Base-by-base conservation (phyloP, 1,139 yeast genomes). In the Saccharomyces hybrid region DNA sequence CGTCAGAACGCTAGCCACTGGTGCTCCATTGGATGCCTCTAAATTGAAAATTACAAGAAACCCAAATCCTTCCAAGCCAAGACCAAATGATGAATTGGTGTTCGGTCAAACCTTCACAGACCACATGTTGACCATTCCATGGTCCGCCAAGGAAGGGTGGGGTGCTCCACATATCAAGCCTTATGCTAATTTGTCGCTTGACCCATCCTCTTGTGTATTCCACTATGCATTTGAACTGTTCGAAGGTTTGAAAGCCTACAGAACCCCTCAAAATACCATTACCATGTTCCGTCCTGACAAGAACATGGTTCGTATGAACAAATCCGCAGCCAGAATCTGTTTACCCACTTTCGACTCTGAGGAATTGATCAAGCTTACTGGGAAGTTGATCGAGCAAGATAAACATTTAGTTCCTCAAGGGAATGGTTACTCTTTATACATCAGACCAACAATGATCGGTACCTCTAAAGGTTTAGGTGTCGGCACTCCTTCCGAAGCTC, bases 191-290 rank as follows among this genome's bases (percentile, higher is more conserved):
- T 74, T 91, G 56, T 64, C 75, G 32, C 73, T 91, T 55, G 96
- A 89, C 65, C 98, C 98, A 47, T 84, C 96, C n/a, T 75, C 95
- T 12, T 80, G 86, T 69, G 97, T 90, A 47, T 82, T 91, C 73
- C 98, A 91, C 75, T 91, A 91, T 67, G 91, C 96, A 1, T 91
- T 91, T 69, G 96, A 89, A 72, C 80, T 91, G 61, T 91, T 91
- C 66, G 98, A 91, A 76, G 98, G 98, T 60, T 78, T 91, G 78
- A 91, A 91, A 78, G 97, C 97, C 6, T 91, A 89, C 79, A 80
- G 82, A 64, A 91, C 85, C 62, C 66, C 74, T 26, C 75, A 86
- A 49, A 86, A 82, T 62, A 73, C 84, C 59, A 77, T 88, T 64
- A 81, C 96, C 65, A 77, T 90, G 68, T 91, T 91, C 78, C 83